Evolutionary conservation across 129 eudicot genomes (phyloP).

Genomic region (Logfia minima): DNA sequence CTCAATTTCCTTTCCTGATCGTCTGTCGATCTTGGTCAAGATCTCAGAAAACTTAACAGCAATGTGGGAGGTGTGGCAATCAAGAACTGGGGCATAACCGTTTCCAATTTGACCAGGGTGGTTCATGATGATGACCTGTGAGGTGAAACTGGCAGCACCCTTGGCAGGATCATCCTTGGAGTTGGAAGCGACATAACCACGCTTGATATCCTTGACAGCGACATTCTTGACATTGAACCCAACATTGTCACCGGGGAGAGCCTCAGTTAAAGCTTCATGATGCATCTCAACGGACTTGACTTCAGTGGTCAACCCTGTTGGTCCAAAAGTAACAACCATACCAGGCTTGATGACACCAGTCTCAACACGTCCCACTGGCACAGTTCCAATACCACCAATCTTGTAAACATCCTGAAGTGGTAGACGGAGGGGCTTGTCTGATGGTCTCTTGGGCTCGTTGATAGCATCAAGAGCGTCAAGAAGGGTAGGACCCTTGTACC

Average conservation of each 20-base stretch:
- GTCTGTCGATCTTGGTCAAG: conserved; percentile 23
- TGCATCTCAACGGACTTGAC: conserved; percentile 23
- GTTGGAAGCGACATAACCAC: conserved; percentile 7
- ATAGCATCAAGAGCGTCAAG: conserved; percentile 3
- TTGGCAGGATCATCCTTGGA: conserved; percentile 19
- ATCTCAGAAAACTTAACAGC: conserved; percentile 19
- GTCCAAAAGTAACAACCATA: conserved; percentile 27
- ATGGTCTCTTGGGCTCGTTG: conserved; percentile 15
- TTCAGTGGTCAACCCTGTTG: conserved; percentile 5
- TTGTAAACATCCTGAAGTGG: conserved; percentile 16
- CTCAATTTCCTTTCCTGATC: conserved; percentile 14
- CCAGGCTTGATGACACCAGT: conserved; percentile 32
- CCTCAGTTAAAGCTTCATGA: conserved; percentile 6
- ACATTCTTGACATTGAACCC: conserved; percentile 18
- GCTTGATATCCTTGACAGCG: conserved; percentile 4
- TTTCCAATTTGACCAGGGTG: conserved; percentile 20
- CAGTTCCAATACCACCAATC: conserved; percentile 22
- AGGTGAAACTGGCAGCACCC: conserved; percentile 16
- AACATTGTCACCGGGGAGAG: conserved; percentile 19
- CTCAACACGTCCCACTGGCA: conserved; percentile 24
- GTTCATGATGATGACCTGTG: conserved; percentile 12
- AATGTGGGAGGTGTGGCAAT: conserved; percentile 16
- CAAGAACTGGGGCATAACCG: conserved; percentile 19
- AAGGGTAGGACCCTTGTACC: conserved; percentile 15
- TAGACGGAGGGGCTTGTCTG: conserved; percentile 15